Evolutionary conservation across 768 basidiomycete genomes (phyloP).

Genomic region (Auriscalpium vulgare): DNA sequence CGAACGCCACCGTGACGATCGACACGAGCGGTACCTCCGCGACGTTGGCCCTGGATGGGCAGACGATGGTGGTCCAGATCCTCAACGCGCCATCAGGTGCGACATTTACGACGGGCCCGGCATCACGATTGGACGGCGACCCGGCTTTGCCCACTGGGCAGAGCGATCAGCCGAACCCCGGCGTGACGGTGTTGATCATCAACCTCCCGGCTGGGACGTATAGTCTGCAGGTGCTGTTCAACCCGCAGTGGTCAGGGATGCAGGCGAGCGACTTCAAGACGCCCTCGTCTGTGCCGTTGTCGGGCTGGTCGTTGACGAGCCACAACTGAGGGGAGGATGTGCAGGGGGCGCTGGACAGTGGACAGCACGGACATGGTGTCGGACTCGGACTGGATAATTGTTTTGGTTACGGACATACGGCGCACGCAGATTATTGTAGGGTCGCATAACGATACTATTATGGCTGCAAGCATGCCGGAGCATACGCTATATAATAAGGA

Average conservation of each 20-base stretch:
- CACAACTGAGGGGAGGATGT: slow-evolving; percentile 53
- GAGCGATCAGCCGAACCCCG: slow-evolving; percentile 68
- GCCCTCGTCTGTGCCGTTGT: slow-evolving; percentile 63
- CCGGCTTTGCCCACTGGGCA: slow-evolving; percentile 49
- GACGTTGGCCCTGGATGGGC: slow-evolving; percentile 61
- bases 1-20: slow-evolving; percentile 79
- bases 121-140: slow-evolving; percentile 53
- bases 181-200: slow-evolving; percentile 75
- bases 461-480: not conserved
- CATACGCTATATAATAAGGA: not conserved
- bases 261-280: slow-evolving; percentile 52
- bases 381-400: not conserved
- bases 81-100: slow-evolving; percentile 62
- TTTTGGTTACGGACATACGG: not conserved
- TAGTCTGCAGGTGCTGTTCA: slow-evolving; percentile 80
- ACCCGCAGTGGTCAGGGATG: slow-evolving; percentile 84
- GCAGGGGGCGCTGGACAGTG: not conserved
- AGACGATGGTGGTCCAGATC: slow-evolving; percentile 60
- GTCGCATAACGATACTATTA: not conserved
- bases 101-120: slow-evolving; percentile 44
- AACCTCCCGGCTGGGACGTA: slow-evolving; percentile 58
- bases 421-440: not conserved
- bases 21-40: slow-evolving; percentile 52
- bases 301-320: slow-evolving; percentile 70
- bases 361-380: not conserved